phyloP scores from a whole-genome alignment of 768 basidiomycete species.

The Paxillus involutus region DNA sequence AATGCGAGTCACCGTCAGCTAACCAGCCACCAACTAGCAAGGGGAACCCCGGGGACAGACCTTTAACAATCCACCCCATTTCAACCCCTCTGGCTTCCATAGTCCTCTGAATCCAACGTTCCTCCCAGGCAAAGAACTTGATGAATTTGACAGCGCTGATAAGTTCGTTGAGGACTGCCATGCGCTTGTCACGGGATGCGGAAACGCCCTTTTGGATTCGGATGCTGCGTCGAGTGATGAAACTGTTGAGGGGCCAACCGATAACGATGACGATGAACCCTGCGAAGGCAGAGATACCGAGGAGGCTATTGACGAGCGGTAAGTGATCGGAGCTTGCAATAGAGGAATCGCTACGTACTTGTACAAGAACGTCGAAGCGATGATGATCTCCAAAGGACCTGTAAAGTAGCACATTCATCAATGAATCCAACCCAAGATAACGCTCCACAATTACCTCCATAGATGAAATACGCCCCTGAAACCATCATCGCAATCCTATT shows the following conservation, averaged over 20 bases:
- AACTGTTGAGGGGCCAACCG: conserved; percentile 41
- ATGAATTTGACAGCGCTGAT: conserved; percentile 41
- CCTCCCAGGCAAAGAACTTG: conserved; percentile 45
- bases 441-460: conserved; percentile 47
- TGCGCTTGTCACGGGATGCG: conserved; percentile 41
- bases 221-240: conserved; percentile 37
- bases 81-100: conserved; percentile 60
- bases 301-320: conserved; percentile 57
- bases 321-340: neutral
- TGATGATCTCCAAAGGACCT: conserved; percentile 77
- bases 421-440: conserved; percentile 1
- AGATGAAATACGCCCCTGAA: conserved; percentile 63
- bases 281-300: conserved; percentile 47
- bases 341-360: conserved; percentile 43
- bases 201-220: conserved; percentile 34
- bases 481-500: conserved; percentile 57
- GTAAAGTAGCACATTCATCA: neutral
- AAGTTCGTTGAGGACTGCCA: conserved; percentile 45
- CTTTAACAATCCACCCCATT: conserved; percentile 75
- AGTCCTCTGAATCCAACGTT: conserved; percentile 42
- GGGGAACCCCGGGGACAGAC: conserved; percentile 36
- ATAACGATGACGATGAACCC: conserved; percentile 42
- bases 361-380: conserved; percentile 75
- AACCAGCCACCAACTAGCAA: conserved; percentile 59
- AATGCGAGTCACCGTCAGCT: conserved; percentile 36